phyloP scores from a whole-genome alignment of 768 basidiomycete genomes.

The Phaffia tasmanica region DNA sequence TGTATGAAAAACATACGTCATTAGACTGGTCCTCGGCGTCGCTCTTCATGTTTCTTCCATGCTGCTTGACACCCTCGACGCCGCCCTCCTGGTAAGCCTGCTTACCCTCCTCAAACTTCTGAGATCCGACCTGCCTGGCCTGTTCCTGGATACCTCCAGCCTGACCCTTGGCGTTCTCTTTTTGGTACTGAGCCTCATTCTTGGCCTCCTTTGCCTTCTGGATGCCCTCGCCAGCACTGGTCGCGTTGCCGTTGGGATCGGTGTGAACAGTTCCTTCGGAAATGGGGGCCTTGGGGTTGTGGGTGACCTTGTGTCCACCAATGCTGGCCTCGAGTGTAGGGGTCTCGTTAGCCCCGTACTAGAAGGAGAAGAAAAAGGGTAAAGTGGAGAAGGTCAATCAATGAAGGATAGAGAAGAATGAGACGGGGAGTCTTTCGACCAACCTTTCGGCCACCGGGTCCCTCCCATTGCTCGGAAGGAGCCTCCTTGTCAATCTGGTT shows the following conservation, averaged over 20 bases:
- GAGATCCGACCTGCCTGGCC: slow-evolving; percentile 27
- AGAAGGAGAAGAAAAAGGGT: not conserved
- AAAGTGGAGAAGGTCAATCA: slow-evolving; percentile 2
- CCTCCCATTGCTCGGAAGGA: slow-evolving; percentile 52
- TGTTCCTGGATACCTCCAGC: slow-evolving; percentile 21
- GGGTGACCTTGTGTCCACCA: slow-evolving; percentile 35
- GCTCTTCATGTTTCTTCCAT: slow-evolving; percentile 28
- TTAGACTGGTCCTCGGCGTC: not conserved
- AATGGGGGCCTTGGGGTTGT: slow-evolving; percentile 26
- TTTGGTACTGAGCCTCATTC: slow-evolving; percentile 32
- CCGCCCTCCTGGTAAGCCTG: slow-evolving; percentile 30
- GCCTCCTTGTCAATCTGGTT: slow-evolving; percentile 55
- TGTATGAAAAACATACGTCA: too few relatives aligned
- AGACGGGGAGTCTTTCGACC: slow-evolving; percentile 48
- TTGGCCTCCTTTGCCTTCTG: slow-evolving; percentile 36
- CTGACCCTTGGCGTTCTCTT: slow-evolving; percentile 30
- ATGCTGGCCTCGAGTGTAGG: slow-evolving; percentile 46
- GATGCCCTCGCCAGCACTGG: slow-evolving; percentile 33
- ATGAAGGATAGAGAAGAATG: not conserved
- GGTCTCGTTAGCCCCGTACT: slow-evolving; percentile 43
- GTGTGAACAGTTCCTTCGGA: slow-evolving; percentile 27
- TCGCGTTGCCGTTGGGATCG: slow-evolving; percentile 37
- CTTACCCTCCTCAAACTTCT: slow-evolving; percentile 24
- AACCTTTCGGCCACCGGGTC: slow-evolving; percentile 26
- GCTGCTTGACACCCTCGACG: slow-evolving; percentile 28